phyloP scores from a whole-genome alignment of 371 early-diverging fungal species.

The Mortierella sp. region DNA sequence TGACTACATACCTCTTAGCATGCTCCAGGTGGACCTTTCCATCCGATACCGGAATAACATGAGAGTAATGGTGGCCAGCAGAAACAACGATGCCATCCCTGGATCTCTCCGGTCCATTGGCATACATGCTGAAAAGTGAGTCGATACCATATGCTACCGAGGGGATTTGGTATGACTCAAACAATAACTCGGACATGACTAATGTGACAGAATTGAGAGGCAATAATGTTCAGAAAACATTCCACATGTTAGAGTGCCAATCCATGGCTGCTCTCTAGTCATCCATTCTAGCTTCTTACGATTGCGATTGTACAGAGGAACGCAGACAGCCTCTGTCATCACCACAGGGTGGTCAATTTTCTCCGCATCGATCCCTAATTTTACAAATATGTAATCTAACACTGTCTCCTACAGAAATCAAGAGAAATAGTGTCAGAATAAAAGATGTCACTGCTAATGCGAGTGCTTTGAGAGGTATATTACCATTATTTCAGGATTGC shows the following conservation, averaged over 20 bases:
- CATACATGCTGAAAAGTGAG: slow-evolving; percentile 85
- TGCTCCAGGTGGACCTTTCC: slow-evolving; percentile 71
- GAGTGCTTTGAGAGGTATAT: slow-evolving; percentile 8
- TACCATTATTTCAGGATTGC: slow-evolving; percentile 77
- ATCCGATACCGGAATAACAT: slow-evolving; percentile 80
- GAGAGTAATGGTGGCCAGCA: slow-evolving; percentile 78
- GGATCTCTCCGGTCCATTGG: slow-evolving; percentile 65
- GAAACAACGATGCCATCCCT: slow-evolving; percentile 81
- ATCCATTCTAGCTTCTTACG: slow-evolving; percentile 57
- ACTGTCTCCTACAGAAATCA: slow-evolving; percentile 73
- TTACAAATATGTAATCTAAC: slow-evolving; percentile 87
- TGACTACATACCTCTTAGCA: slow-evolving; percentile 68
- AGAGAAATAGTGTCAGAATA: background rate
- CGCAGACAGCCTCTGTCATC: slow-evolving; percentile 88
- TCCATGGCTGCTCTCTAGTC: background rate
- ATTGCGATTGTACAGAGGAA: slow-evolving; percentile 79
- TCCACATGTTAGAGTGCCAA: background rate
- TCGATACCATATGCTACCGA: slow-evolving; percentile 90
- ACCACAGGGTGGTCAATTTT: slow-evolving; percentile 82
- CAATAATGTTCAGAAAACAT: background rate
- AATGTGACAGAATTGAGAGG: slow-evolving; percentile 9
- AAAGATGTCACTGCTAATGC: too few species aligned
- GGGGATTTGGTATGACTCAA: slow-evolving; percentile 87
- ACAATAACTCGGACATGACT: slow-evolving; percentile 88
- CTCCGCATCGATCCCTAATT: slow-evolving; percentile 80